Evolutionary conservation across 441 rosid genomes (phyloP), one percentile per base, ranked within the genome.

Genomic region (Erodium moschatum): DNA sequence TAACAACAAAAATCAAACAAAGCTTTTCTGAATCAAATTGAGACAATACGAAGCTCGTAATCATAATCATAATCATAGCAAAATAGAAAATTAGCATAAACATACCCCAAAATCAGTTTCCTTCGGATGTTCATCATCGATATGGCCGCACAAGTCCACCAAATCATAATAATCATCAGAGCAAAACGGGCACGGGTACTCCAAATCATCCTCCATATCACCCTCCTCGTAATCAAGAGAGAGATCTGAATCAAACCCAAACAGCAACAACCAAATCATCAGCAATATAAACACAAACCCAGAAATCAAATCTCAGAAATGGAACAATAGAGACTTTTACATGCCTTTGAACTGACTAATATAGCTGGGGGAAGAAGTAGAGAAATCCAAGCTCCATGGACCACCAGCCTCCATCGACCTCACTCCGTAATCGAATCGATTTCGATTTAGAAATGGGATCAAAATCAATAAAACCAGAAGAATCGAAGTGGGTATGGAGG

Each of bases 131-230:
- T 86, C 89, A 16, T 82, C 87, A 8, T 83, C 83, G 6, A 86
- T 82, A 72, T 86, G 91, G 65, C 82, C 79, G 70, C 87, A 82
- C 73, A 86, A 77, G 68, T 82, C 89, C 67, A 85, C 48, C 19
- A 85, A 75, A 70, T 87, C 92, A 67, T 52, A 52, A 16, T 77
- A 84, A 67, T 82, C 86, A 72, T 84, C 88, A 0, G 83, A 71
- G 75, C 92, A 87, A 75, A 81, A 83, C 24, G 88, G 89, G 68
- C 88, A 85, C 0, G 77, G 76, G 40, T 82, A 76, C 66, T 67
- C 76, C 68, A 84, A 40, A 38, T 83, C 85, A 7, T 83, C 91
- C 1, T 82, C 85, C 52, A 76, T 87, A 56, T 79, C 86, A 40
- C 76, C 73, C 54, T 87, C 92, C 52, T 72, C 88, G 40, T 76